Evolutionary conservation across 192 early-diverging fungal species (phyloP), one percentile per base, ranked within the genome.

Genomic region (Neocallimastix lanati): DNA sequence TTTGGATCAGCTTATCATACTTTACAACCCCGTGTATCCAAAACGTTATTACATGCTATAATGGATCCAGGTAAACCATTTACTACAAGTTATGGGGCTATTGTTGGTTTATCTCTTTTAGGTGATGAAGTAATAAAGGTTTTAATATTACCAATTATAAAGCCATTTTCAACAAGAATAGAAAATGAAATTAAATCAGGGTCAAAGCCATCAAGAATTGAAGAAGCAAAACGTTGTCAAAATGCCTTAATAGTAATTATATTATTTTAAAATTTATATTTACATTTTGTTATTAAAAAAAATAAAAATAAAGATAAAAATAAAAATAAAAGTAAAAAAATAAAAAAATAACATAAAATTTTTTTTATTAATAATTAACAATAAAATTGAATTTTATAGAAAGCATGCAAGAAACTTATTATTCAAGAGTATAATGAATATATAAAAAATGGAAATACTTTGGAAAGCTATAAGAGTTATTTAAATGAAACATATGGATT

Each of bases 21-120:
- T 16, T 85, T 99, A 30, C 94, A 96, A 82, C 90, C 94, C 0
- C 92, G 97, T 36, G 90, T 96, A 40, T 93, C 93, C 9, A 93
- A 94, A 80, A 97, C 96, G 15, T 86, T 99, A 79, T 84, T 98
- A 27, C 87, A 92, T 2, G 95, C 96, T 11, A 95, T 98, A 50
- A 82, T 98, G 77, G 98, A 98, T 80, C 92, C 92, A 13, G 84
- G 87, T 25, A 96, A 95, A 81, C 89, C 93, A 9, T 83, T 93
- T 29, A 88, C 91, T 1, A 96, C 94, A 6, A 91, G 93, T 76
- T 98, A 96, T 82, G 98, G 98, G 27, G 93, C 95, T 0, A 91
- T 98, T 28, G 83, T 90, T 15, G 96, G 93, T 0, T 80, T 99
- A 28, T 85, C 88, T 28, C 85, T 87, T 28, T 87, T 98, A 37